Percentiles rank a stretch among this genome's conserved stretches.
phyloP scores from a whole-genome alignment of 441 rosid genomes.

The Syzygium syzygioides region DNA sequence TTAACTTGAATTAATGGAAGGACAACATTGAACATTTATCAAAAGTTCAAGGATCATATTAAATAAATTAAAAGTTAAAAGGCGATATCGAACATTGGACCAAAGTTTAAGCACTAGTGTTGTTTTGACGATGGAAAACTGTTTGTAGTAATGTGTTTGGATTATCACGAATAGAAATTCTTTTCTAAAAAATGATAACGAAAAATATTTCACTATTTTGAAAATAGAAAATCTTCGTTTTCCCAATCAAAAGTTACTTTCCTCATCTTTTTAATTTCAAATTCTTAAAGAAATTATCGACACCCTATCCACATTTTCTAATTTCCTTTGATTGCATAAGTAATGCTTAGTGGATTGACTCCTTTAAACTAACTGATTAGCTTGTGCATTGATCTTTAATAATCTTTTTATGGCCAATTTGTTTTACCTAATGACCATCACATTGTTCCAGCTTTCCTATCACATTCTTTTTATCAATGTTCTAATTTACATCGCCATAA shows the following conservation, averaged over 20 bases:
- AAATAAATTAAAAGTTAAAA: background rate
- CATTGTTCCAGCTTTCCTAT: background rate
- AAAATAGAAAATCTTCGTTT: background rate
- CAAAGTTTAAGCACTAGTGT: background rate
- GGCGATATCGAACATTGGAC: accelerated
- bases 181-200: background rate
- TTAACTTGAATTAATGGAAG: background rate
- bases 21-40: background rate
- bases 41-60: accelerated
- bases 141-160: background rate
- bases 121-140: background rate
- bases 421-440: background rate
- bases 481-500: background rate
- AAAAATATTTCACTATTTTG: background rate
- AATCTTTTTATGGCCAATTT: background rate
- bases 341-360: background rate
- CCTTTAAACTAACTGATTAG: background rate
- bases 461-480: background rate
- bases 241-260: background rate
- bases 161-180: background rate
- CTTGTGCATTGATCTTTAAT: background rate
- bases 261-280: background rate
- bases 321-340: background rate
- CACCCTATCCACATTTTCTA: background rate
- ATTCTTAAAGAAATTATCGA: background rate